Base-by-base conservation (phyloP, 306 rosid genomes). In the Vicia villosa region DNA sequence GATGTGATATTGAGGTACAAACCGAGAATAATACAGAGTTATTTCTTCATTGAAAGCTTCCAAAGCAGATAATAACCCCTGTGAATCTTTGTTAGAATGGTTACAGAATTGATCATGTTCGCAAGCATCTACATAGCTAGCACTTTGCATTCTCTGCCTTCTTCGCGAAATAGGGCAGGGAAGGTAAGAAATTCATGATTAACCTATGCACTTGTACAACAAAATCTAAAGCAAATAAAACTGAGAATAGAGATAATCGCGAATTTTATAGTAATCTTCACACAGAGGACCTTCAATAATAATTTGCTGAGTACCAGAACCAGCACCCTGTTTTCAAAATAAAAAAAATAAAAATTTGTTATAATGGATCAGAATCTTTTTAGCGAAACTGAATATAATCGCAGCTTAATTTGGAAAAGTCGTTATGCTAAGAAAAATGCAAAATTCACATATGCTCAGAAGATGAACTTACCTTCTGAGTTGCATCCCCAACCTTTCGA, bases 241-340 rank as follows among this genome's bases (percentile, higher is more conserved):
- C 65, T 91, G 99, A 0, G 91, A 87, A 77, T 91, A 87, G 19
- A 91, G 86, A 72, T 84, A 85, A 11, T 94, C 96, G 0, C 89
- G 86, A 70, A 94, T 94, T 81, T 81, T 91, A 62, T 91, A 91
- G 74, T 85, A 94, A 66, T 94, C 97, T 71, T 88, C 99, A 38
- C 97, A 91, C 13, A 91, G 77, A 8, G 97, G 95, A 51, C 97
- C 99, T 81, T 91, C 96, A 19, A 94, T 94, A 43, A 94, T 86
- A 38, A 94, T 82, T 84, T 94, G 96, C 77, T 88, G 99, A 21
- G 95, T 83, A 51, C 96, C 91, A 70, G 95, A 83, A 79, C 89
- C 95, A 46, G 91, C 92, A 65, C 92, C 97, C 97, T 94, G 40
- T 75, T 59, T 45, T 19, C 38, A n/a, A n/a, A n/a, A n/a, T n/a